phyloP scores from a whole-genome alignment of 1,284 basidiomycete genomes.

The Microbotryum silenes-acaulis region DNA sequence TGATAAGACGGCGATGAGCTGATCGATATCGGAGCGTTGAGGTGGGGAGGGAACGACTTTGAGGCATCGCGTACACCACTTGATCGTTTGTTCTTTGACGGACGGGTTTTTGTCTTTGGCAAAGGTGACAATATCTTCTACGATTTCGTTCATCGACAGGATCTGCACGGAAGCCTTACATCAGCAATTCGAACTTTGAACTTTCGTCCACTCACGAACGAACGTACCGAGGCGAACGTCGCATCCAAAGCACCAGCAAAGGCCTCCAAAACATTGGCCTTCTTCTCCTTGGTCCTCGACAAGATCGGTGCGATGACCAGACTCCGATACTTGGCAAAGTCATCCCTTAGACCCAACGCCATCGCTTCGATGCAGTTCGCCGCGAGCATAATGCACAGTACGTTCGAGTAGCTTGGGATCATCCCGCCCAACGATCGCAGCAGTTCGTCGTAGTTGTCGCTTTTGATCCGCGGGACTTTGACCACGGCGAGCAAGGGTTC shows the following conservation, averaged over 20 bases:
- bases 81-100: conserved; percentile 87
- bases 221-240: conserved; percentile 68
- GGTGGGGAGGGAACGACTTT: conserved; percentile 48
- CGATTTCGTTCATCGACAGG: conserved; percentile 64
- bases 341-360: conserved; percentile 63
- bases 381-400: conserved; percentile 87
- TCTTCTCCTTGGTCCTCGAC: conserved; percentile 91
- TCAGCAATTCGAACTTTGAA: no score
- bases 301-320: conserved; percentile 69
- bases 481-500: conserved; percentile 74
- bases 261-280: conserved; percentile 79
- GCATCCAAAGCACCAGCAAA: conserved; percentile 84
- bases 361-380: conserved; percentile 78
- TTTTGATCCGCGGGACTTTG: conserved; percentile 66
- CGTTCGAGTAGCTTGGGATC: conserved; percentile 69
- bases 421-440: conserved; percentile 70
- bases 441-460: conserved; percentile 63
- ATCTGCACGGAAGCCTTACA: conserved; percentile 46
- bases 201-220: no score
- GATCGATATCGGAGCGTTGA: conserved; percentile 65
- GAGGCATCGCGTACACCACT: conserved; percentile 77
- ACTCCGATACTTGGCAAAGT: conserved; percentile 69
- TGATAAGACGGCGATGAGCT: conserved; percentile 70
- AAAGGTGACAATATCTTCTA: conserved; percentile 71
- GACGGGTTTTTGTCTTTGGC: conserved; percentile 91